A percentile compares a stretch with the other conserved stretches of the same genome.
These are phyloP conservation scores for Aspergillus sp. DNA, from an alignment of 2,329 filamentous ascomycete species.

Conservation along the genomic window DNA sequence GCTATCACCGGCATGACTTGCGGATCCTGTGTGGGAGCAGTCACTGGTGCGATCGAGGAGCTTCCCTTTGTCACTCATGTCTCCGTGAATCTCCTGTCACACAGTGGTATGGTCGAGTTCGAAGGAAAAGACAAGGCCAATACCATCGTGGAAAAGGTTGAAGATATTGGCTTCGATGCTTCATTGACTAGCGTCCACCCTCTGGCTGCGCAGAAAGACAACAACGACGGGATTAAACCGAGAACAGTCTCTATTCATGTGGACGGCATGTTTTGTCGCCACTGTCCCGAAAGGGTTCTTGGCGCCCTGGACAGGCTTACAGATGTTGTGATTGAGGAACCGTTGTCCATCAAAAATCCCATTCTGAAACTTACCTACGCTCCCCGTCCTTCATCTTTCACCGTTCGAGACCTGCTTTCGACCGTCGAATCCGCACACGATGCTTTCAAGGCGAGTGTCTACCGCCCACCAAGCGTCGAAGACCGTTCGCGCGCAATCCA, in stretches of 20 bases:
- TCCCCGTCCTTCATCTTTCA: constrained; percentile 62
- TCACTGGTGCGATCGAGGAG: constrained; percentile 43
- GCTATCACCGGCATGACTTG: constrained; percentile 54
- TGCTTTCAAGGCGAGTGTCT: constrained; percentile 61
- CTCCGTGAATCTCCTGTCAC: constrained; percentile 46
- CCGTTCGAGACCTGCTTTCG: constrained; percentile 65
- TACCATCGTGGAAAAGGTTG: constrained; percentile 44
- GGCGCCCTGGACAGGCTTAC: constrained; percentile 41
- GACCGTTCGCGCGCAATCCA: constrained; percentile 71
- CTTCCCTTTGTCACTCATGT: constrained; percentile 41
- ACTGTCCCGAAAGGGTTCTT: constrained; percentile 53
- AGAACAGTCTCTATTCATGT: constrained; percentile 60
- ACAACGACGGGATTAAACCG: constrained; percentile 24
- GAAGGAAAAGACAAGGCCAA: constrained; percentile 40
- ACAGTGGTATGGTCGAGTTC: constrained; percentile 46
- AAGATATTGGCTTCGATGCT: constrained; percentile 60
- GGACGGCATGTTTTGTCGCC: constrained; percentile 67
- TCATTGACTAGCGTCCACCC: constrained; percentile 44
- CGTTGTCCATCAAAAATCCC: constrained; percentile 55
- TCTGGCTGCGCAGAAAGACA: constrained; percentile 23
- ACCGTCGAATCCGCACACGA: constrained; percentile 61
- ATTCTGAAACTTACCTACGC: constrained; percentile 65
- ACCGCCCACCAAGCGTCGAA: constrained; percentile 76
- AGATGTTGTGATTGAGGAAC: constrained; percentile 32
- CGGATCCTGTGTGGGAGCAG: constrained; percentile 47